These are phyloP conservation scores for Fusarium azukiicola DNA, from an alignment of 2,329 filamentous ascomycete species.

Conservation along the genomic window DNA sequence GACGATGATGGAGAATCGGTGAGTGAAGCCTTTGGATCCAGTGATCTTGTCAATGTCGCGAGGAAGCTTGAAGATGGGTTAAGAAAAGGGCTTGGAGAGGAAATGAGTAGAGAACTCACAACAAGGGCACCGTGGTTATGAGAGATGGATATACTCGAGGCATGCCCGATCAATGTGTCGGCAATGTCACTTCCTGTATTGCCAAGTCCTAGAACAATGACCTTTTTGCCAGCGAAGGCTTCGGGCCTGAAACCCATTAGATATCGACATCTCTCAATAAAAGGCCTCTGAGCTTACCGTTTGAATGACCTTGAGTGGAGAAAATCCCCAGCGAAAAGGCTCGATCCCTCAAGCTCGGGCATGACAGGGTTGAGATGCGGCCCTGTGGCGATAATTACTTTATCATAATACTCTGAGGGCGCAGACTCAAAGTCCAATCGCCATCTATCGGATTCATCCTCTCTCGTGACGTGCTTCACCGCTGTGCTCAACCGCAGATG, in stretches of 20 bases:
- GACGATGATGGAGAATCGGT: not conserved
- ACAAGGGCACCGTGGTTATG: conserved; percentile 4
- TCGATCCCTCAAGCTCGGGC: conserved; percentile 60
- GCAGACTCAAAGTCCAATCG: conserved; percentile 43
- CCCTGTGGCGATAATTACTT: conserved; percentile 63
- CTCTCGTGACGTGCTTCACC: not conserved
- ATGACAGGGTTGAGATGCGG: conserved; percentile 61
- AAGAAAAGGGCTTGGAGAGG: not conserved
- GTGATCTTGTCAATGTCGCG: conserved; percentile 11
- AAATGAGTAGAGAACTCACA: not conserved
- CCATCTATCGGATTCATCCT: not conserved
- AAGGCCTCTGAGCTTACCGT: not conserved
- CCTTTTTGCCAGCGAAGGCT: not conserved
- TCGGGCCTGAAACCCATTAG: not conserved
- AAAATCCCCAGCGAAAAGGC: conserved; percentile 44
- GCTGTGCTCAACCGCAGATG: not conserved
- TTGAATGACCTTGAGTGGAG: conserved; percentile 10
- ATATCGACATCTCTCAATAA: not conserved
- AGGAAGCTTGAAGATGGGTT: not conserved
- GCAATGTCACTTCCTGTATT: conserved; percentile 11
- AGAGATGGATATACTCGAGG: conserved; percentile 6
- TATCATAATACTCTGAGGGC: conserved; percentile 59
- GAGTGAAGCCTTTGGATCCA: conserved; percentile 2
- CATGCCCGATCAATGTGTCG: not conserved
- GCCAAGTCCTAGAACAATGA: conserved; percentile 7